phyloP scores from a whole-genome alignment of 306 rosid genomes.

The Cucumis cinereus region DNA sequence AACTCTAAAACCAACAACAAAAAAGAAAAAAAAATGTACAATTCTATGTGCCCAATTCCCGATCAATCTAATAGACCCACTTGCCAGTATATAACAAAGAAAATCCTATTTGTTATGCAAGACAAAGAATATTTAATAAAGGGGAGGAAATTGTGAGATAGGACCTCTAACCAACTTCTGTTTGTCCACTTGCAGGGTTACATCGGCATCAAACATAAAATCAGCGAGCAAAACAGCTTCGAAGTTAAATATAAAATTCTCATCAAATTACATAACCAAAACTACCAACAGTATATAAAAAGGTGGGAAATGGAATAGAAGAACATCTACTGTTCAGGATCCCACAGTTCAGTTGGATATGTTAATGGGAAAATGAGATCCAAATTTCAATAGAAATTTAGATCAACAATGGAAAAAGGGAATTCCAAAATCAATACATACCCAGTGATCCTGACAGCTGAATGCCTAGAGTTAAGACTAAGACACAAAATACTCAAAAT shows the following conservation, averaged over 20 bases:
- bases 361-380: background rate
- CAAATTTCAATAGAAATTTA: background rate
- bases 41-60: background rate
- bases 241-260: background rate
- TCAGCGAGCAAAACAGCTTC: background rate
- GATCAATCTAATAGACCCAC: background rate
- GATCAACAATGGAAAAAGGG: background rate
- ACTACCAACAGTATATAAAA: background rate
- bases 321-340: background rate
- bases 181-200: background rate
- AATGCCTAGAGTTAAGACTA: background rate
- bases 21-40: background rate
- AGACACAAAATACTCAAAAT: background rate
- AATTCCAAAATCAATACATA: background rate
- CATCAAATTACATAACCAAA: conserved; percentile 1
- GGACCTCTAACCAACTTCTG: background rate
- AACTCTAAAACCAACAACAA: background rate
- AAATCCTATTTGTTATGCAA: background rate
- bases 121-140: background rate
- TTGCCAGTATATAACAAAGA: background rate
- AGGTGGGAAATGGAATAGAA: background rate
- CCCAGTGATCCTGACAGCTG: background rate
- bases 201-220: background rate
- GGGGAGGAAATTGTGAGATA: background rate
- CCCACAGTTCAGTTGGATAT: background rate